Evolutionary conservation across 192 early-diverging fungal species (phyloP), one percentile per base, ranked within the genome.

Genomic region (Coemansia sp.): DNA sequence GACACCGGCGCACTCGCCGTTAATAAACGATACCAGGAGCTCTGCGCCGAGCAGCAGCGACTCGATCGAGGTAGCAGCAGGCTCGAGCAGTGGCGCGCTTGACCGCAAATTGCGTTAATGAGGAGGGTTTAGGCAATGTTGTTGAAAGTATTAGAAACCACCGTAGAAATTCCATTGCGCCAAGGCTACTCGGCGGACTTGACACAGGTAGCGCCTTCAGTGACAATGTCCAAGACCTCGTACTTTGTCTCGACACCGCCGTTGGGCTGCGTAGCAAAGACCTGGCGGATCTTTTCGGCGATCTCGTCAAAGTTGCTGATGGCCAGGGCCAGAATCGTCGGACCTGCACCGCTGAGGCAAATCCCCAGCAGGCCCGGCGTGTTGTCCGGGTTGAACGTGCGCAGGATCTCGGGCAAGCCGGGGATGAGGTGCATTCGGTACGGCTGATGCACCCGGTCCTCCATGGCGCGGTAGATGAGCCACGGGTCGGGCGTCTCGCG

Each of bases 261-360:
- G 27, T 58, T 47, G n/a, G 60, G 54, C 45, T 75, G 71, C 35
- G 48, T 47, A 7, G 44, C 56, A 48, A 75, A 60, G 17, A 75
- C 37, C 3, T 47, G 36, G 27, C 56, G 52, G 28, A 75, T 60
- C 33, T 64, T 62, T 9, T 38, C 53, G 2, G 91, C 92, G 41
- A 98, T 94, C 21, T 62, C 50, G 47, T 94, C 90, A 79, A 92
- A 92, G 61, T 92, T 83, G 40, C 77, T 69, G 3, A 78, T 80
- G 0, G 92, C 93, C 40, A 99, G 70, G 12, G 87, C 89, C 28
- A 99, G 75, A 31, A 99, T 90, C 25, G 94, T 97, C 16, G 96
- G 96, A 1, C 96, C 96, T 3, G 96, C 96, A 36, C 96, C 96
- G 51, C 86, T 89, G 36, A 98, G 71, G 50, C 94, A 96, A 23